A percentile compares a stretch with the other conserved stretches of the same genome.
phyloP scores from a whole-genome alignment of 192 early-diverging fungal genomes.

The Coemansia sp. region DNA sequence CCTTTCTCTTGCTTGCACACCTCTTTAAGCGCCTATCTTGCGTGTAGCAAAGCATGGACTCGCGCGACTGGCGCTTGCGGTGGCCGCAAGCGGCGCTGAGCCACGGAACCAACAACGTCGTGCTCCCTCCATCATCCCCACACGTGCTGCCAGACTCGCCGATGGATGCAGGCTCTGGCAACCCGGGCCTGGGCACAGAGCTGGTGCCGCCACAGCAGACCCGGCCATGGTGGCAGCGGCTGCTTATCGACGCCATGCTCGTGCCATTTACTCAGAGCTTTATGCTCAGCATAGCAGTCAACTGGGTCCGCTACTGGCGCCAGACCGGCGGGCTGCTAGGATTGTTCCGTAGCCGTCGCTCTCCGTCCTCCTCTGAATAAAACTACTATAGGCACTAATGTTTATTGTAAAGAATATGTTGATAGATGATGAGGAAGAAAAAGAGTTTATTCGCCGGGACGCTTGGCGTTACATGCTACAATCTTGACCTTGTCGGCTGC shows the following conservation, averaged over 20 bases:
- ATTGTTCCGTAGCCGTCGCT: conserved; percentile 9
- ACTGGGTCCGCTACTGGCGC: conserved; percentile 44
- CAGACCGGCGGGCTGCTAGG: conserved; percentile 28
- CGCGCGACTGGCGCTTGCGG: neutral
- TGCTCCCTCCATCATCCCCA: neutral
- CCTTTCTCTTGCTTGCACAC: neutral
- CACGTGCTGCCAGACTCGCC: neutral
- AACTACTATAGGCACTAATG: neutral
- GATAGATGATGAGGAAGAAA: too few species aligned
- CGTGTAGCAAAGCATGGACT: neutral
- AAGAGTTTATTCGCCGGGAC: conserved; percentile 59
- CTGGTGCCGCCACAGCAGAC: neutral
- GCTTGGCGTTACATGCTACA: conserved; percentile 83
- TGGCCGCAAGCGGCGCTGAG: neutral
- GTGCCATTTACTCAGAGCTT: conserved; percentile 46
- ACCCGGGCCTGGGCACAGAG: neutral
- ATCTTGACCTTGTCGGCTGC: conserved; percentile 89
- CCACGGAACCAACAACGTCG: neutral
- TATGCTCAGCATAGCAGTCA: conserved; percentile 36
- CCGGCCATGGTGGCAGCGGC: conserved; percentile 34
- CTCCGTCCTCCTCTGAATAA: neutral
- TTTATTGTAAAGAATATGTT: neutral
- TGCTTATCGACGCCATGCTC: conserved; percentile 40
- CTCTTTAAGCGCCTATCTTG: too few species aligned
- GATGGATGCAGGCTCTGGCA: too few species aligned